Conservation (phyloP, 805 yeast species). For the Lipomyces japonicus region DNA sequence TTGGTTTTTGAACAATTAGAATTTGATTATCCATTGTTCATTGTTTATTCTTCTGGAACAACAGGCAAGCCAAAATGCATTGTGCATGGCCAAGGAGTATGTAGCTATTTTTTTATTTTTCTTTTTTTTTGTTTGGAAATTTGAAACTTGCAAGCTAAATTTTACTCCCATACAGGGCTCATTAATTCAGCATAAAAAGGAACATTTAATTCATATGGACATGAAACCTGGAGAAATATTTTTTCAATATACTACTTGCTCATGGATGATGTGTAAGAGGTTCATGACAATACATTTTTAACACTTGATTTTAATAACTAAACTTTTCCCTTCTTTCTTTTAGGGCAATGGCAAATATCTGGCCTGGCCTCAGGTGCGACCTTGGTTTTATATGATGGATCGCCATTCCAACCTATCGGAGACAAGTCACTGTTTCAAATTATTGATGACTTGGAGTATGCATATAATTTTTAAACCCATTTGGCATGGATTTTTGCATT, state of each 20-base stretch:
- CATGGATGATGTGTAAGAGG: constrained; percentile 31
- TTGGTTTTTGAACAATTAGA: constrained; percentile 27
- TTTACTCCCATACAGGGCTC: constrained; percentile 15
- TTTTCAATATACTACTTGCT: constrained; percentile 32
- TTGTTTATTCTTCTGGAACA: constrained; percentile 32
- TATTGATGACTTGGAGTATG: constrained; percentile 25
- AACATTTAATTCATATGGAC: constrained; percentile 29
- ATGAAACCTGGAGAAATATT: constrained; percentile 27
- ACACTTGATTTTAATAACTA: neutral
- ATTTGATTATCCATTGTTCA: constrained; percentile 30
- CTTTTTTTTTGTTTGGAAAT: too few relatives aligned
- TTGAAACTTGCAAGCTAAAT: neutral
- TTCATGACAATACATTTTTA: neutral
- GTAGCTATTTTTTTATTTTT: neutral
- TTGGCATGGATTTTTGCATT: neutral
- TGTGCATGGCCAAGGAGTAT: constrained; percentile 30
- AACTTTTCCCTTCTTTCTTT: neutral
- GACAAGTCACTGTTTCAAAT: constrained; percentile 27
- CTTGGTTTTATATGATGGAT: constrained; percentile 30
- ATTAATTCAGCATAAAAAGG: constrained; percentile 30
- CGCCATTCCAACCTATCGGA: constrained; percentile 30
- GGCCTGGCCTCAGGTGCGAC: constrained; percentile 32
- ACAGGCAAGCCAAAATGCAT: constrained; percentile 32
- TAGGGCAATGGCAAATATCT: constrained; percentile 32
- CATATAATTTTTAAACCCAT: too few relatives aligned